These are phyloP conservation scores for Pseudopyrenochaeta lycopersici DNA, from an alignment of 2,329 filamentous ascomycete genomes.

Conservation along the genomic window DNA sequence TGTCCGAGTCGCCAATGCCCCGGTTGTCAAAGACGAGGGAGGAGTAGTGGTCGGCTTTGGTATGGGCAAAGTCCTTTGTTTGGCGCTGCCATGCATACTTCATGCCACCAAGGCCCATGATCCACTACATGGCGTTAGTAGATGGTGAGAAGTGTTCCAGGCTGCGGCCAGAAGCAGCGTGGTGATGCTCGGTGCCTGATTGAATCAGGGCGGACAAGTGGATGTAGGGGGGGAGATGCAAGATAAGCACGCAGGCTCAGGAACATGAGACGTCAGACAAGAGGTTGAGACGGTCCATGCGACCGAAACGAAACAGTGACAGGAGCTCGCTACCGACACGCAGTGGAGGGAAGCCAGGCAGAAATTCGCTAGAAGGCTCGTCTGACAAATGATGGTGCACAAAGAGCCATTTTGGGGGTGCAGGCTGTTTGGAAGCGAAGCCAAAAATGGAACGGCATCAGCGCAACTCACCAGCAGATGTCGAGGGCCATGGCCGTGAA, in stretches of 20 bases:
- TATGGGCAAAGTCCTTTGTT: conserved; percentile 82
- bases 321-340: conserved; percentile 16
- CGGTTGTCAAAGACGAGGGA: conserved; percentile 84
- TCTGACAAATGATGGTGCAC: conserved; percentile 34
- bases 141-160: neutral
- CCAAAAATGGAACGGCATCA: conserved; percentile 21
- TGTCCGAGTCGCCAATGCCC: conserved; percentile 82
- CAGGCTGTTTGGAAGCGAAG: conserved; percentile 19
- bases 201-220: no score
- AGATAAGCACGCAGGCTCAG: conserved; percentile 16
- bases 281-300: conserved; percentile 46
- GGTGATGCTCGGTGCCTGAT: neutral
- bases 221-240: no score
- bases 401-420: conserved; percentile 24
- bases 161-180: neutral
- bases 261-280: conserved; percentile 38
- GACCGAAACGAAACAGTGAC: conserved; percentile 48
- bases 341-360: conserved; percentile 7
- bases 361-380: conserved; percentile 1
- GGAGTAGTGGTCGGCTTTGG: conserved; percentile 71
- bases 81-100: conserved; percentile 82
- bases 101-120: conserved; percentile 80
- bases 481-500: conserved; percentile 77
- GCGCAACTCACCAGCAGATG: conserved; percentile 75
- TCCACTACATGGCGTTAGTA: conserved; percentile 63